These are phyloP conservation scores for Trametes versicolor DNA, from an alignment of 1,284 basidiomycete genomes.

Conservation along the genomic window DNA sequence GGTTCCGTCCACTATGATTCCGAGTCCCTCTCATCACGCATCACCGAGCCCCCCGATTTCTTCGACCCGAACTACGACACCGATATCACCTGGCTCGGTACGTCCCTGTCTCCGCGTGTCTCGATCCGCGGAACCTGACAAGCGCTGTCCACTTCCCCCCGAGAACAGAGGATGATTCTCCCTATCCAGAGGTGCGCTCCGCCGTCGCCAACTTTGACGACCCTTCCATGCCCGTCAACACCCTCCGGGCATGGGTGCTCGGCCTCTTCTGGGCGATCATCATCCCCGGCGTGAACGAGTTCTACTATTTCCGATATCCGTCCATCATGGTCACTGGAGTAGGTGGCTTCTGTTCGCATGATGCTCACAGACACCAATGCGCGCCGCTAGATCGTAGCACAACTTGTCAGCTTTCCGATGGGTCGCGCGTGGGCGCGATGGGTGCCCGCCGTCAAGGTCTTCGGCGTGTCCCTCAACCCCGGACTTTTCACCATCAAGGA, in stretches of 20 bases:
- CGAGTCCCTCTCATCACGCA: slow-evolving; percentile 26
- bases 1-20: slow-evolving; percentile 27
- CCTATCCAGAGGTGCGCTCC: slow-evolving; percentile 47
- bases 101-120: slow-evolving; percentile 8
- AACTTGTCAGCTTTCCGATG: slow-evolving; percentile 68
- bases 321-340: slow-evolving; percentile 53
- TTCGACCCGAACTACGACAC: slow-evolving; percentile 44
- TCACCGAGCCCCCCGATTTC: slow-evolving; percentile 33
- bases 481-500: slow-evolving; percentile 78
- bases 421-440: slow-evolving; percentile 64
- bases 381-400: slow-evolving; percentile 56
- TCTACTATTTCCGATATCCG: slow-evolving; percentile 75
- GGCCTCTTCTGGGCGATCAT: slow-evolving; percentile 59
- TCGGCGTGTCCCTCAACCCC: slow-evolving; percentile 67
- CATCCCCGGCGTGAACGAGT: slow-evolving; percentile 67
- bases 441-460: slow-evolving; percentile 61
- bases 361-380: not conserved
- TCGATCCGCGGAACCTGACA: not conserved
- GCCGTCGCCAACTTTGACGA: slow-evolving; percentile 48
- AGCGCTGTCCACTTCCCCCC: not conserved
- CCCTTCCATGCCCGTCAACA: slow-evolving; percentile 51
- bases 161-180: slow-evolving; percentile 44
- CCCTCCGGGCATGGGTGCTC: slow-evolving; percentile 68
- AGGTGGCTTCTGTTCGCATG: slow-evolving; percentile 21
- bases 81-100: slow-evolving; percentile 41